Base-by-base conservation (phyloP, 2,329 filamentous ascomycete species). In the Paracoccidioides lutzii region DNA sequence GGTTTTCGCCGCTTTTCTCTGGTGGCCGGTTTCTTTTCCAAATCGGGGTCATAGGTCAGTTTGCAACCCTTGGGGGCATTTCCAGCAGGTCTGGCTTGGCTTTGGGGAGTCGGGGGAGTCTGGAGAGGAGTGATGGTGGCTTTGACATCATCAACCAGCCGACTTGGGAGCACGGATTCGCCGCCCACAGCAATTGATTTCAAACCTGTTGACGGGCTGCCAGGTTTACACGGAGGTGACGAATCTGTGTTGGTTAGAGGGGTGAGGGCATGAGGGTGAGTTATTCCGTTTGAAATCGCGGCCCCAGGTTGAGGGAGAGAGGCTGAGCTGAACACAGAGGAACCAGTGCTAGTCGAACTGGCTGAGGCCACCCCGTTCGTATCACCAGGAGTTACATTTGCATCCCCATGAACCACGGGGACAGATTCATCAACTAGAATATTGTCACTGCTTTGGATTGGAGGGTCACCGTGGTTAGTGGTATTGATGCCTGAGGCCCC, bases 331-430 rank as follows among this genome's bases (percentile, higher is more conserved):
- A 87, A 87, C 61, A 85, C 76, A 55, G 88, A 88, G 46, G 85
- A 88, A 52, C 79, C 78, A 54, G 83, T 81, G 73, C 84, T 89
- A 56, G 80, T 77, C 66, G 86, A 89, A 71, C 83, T 88, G 56
- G 83, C 81, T 52, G 87, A 90, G 64, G 81, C 84, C 63, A 84
- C 78, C 59, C 81, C 83, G 69, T 84, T 85, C 65, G 85, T 44
- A 42, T 59, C 61, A 33, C 59, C 59, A 14, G 60, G 58, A 44
- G 60, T 58, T 54, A 60, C 59, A 53, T 52, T 59, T 57, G 58
- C 49, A 45, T 58, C 55, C 42, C 48, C 35, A 37, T 52, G 53
- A 45, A 32, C 8, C n/a, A 42, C 41, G 33, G 35, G 33, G 37
- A 41, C 22, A 33, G 42, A 38, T 45, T 58, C 50, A 9, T 51